A percentile compares a stretch with the other conserved stretches of the same genome.
phyloP scores from a whole-genome alignment of 1,139 yeast species.

The Debaryomyces coudertii region DNA sequence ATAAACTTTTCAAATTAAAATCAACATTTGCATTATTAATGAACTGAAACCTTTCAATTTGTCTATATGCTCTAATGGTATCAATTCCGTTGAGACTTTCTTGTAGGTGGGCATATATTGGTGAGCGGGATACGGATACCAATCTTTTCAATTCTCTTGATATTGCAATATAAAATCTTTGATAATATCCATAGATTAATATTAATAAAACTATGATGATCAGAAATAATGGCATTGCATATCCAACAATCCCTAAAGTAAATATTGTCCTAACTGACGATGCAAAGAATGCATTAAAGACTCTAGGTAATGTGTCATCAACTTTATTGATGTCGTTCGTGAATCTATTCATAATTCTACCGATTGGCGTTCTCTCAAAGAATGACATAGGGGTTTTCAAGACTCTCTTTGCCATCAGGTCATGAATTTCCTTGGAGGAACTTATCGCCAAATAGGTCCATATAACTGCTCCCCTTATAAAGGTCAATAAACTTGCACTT shows the following conservation, averaged over 20 bases:
- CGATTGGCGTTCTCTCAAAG: constrained; percentile 49
- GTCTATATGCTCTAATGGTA: constrained; percentile 60
- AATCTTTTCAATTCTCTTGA: constrained; percentile 43
- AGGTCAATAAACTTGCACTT: constrained; percentile 28
- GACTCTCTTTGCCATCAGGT: constrained; percentile 40
- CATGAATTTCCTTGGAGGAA: constrained; percentile 41
- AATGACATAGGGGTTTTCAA: constrained; percentile 48
- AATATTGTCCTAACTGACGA: constrained; percentile 46
- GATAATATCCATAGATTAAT: constrained; percentile 35
- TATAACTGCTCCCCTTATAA: constrained; percentile 33
- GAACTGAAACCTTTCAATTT: constrained; percentile 53
- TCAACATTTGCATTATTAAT: constrained; percentile 64
- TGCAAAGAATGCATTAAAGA: constrained; percentile 38
- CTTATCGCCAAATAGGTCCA: constrained; percentile 37
- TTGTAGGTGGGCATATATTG: constrained; percentile 65
- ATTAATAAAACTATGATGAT: constrained; percentile 26
- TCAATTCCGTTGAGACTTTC: constrained; percentile 64
- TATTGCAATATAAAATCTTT: constrained; percentile 37
- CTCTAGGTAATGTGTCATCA: constrained; percentile 21
- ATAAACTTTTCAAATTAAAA: constrained; percentile 61
- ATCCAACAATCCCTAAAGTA: constrained; percentile 28
- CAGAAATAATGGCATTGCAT: constrained; percentile 31
- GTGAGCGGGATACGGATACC: constrained; percentile 45
- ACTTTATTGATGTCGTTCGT: constrained; percentile 40
- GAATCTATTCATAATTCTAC: constrained; percentile 44